These are phyloP conservation scores for Ascochyta fabae DNA, from an alignment of 2,329 filamentous ascomycete species.

Conservation along the genomic window DNA sequence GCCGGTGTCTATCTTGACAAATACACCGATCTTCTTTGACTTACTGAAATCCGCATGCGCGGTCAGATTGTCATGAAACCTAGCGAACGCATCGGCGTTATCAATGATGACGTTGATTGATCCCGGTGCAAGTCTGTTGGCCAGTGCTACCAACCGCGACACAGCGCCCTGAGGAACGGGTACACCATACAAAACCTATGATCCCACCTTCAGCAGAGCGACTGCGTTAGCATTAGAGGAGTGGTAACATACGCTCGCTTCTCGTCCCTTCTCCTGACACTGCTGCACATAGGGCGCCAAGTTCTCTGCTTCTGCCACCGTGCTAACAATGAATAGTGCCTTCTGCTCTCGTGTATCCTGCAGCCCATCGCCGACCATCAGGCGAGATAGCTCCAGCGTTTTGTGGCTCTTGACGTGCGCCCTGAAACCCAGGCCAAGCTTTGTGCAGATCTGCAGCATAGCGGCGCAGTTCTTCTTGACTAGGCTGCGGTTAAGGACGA, in stretches of 20 bases:
- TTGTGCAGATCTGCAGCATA: constrained; percentile 70
- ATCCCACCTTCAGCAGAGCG: background rate
- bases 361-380: constrained; percentile 67
- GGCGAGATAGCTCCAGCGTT: constrained; percentile 69
- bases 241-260: constrained; percentile 61
- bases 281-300: constrained; percentile 66
- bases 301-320: constrained; percentile 74
- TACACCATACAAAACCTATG: constrained; percentile 72
- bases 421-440: constrained; percentile 70
- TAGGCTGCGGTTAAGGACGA: constrained; percentile 71
- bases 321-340: constrained; percentile 69
- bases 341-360: constrained; percentile 56
- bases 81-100: constrained; percentile 59
- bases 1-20: constrained; percentile 78
- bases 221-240: too few relatives aligned
- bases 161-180: constrained; percentile 69
- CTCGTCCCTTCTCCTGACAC: constrained; percentile 60
- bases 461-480: constrained; percentile 70
- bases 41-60: background rate
- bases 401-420: constrained; percentile 88
- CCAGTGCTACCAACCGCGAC: constrained; percentile 64
- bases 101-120: constrained; percentile 73
- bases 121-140: constrained; percentile 58
- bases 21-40: constrained; percentile 58
- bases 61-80: constrained; percentile 50